Evolutionary conservation across 108 stramenopile genomes (phyloP), one percentile per base, ranked within the genome.

Genomic region (Nitzschia sp.): DNA sequence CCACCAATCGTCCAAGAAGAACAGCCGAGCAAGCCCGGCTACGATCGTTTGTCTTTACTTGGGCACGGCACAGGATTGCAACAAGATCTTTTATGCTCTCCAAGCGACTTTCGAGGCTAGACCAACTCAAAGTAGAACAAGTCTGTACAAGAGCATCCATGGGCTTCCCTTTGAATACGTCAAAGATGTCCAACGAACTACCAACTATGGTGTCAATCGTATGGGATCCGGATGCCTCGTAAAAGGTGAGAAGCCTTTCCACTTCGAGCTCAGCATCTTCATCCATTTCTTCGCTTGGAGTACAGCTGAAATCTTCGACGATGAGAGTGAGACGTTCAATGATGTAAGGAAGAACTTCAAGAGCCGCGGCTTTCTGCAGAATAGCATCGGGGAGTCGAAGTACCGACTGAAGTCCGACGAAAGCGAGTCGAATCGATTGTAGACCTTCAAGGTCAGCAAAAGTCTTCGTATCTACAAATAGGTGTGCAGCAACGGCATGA

Each of bases 401-500:
- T 27, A 66, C 19, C 18, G 19, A 26, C 23, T 49, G 17, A 23
- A 77, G 29, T 28, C 42, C 57, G 28, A 23, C 51, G 24, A 79
- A 62, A 18, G 64, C 68, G 35, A 72, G 55, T 46, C 65, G 70
- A 26, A 85, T 58, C 11, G 53, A 61, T 24, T 70, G 21, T 36
- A 81, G 46, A 3, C 46, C 72, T 45, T 65, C 72, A 28, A 81
- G 13, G 34, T 81, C 78, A 38, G 70, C 47, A 54, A 84, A 84
- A 30, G 74, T 46, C n/a, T 71, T 56, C 26, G 79, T 38, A 55
- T 80, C 75, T 38, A 80, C 61, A 15, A 90, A 11, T 24, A 90
- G 59, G 13, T 87, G 82, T 9, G 76, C 55, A 51, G 83, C 83
- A 28, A 81, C 76, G n/a, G 82, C 82, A 24, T 70, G 76, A 59